Base-by-base conservation (phyloP, 192 early-diverging fungal genomes). In the Backusella parvicylindrica region DNA sequence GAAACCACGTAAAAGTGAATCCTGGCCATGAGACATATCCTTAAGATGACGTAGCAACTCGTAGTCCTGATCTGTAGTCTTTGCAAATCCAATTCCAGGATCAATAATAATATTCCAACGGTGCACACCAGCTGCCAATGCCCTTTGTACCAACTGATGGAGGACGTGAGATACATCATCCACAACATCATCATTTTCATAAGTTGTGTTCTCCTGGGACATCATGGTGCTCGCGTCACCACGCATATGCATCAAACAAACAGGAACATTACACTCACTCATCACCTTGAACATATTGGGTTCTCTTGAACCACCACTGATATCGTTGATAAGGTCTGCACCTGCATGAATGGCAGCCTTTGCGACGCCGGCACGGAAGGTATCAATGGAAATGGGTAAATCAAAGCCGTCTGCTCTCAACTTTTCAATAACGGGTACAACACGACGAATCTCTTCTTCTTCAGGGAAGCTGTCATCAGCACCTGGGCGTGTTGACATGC, bases 181-280 rank as follows among this genome's bases (percentile, higher is more conserved):
- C 8, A 97, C 84, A 13, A 98, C 90, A 79, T 92, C 89, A 41
- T 90, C 83, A 38, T 83, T 84, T 26, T 82, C 87, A 76, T 92
- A 91, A 6, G 91, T 86, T 30, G 86, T 88, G 75, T 97, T 95
- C 71, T 92, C 84, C 73, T 89, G 92, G 68, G 88, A 82, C 30
- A 76, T 78, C 98, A 99, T 99, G 13, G 95, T 97, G 75, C 90
- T 87, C 6, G 96, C 90, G 70, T 88, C 87, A 28, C 98, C 98
- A n/a, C 97, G 92, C 96, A 97, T 98, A 77, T 99, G 98, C 96
- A 98, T 98, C 79, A 98, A 79, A 74, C 95, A 92, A 9, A 95
- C 89, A 18, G 98, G 97, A 11, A 93, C 92, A 64, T 91, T 86
- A 72, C 82, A 81, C 72, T 92, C 84, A 6, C 95, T 95, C 81